Evolutionary conservation across 2,329 filamentous ascomycete species (phyloP).

Genomic region (Aspergillus eucalypticola): DNA sequence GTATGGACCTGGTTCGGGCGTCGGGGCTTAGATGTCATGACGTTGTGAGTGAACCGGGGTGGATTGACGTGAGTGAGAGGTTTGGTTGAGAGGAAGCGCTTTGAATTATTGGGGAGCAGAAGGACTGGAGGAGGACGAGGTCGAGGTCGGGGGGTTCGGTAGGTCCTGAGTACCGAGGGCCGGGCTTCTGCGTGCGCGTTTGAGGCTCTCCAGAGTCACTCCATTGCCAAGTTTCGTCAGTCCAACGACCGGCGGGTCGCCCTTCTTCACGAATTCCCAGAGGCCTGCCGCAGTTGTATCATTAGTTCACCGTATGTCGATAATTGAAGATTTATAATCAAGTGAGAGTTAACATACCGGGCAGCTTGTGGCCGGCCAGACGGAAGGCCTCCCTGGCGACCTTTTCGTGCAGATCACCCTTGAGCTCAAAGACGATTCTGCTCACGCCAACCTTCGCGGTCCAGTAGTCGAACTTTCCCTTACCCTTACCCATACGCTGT

Average conservation of each 20-base stretch:
- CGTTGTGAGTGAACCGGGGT: constrained; percentile 15
- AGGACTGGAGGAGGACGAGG: constrained; percentile 40
- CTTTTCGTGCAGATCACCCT: constrained; percentile 90
- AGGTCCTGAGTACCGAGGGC: constrained; percentile 42
- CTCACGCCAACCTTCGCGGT: constrained; percentile 85
- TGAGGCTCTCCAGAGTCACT: constrained; percentile 78
- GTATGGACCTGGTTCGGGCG: constrained; percentile 56
- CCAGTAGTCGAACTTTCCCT: constrained; percentile 97
- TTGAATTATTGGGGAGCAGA: constrained; percentile 37
- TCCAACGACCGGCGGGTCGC: constrained; percentile 85
- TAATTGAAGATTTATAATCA: constrained; percentile 7
- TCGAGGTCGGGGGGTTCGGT: constrained; percentile 32
- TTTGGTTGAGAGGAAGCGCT: not conserved
- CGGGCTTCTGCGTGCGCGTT: constrained; percentile 71
- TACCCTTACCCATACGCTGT: constrained; percentile 98
- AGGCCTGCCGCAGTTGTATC: constrained; percentile 35
- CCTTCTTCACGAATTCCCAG: constrained; percentile 93
- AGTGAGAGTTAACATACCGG: constrained; percentile 60
- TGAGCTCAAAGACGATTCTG: constrained; percentile 88
- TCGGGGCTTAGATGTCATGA: constrained; percentile 51
- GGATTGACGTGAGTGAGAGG: constrained; percentile 7
- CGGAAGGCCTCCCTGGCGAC: constrained; percentile 91
- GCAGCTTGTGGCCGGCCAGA: constrained; percentile 90
- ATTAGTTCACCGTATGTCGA: constrained; percentile 19
- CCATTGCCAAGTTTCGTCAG: constrained; percentile 84